Conservation (phyloP, 305 asterid genomes). For the Ajuga reptans region DNA sequence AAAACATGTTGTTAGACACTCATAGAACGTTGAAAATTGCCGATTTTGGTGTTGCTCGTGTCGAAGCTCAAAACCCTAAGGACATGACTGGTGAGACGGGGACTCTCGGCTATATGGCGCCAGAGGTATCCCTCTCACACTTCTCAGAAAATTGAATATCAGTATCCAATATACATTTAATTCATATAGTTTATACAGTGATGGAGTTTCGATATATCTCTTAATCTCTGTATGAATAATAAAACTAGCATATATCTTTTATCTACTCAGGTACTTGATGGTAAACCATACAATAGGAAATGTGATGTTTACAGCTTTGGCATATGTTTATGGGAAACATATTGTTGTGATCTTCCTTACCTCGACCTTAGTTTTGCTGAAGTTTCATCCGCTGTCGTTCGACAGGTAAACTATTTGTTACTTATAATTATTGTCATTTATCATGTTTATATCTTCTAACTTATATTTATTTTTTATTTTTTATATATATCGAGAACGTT, state of each 20-base stretch:
- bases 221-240: background rate
- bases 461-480: no score
- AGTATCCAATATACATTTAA: no score
- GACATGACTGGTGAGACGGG: slow-evolving; percentile 88
- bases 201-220: background rate
- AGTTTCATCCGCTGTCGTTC: slow-evolving; percentile 68
- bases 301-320: slow-evolving; percentile 88
- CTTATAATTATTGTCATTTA: background rate
- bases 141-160: background rate
- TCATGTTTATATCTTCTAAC: background rate
- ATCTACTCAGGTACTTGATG: slow-evolving; percentile 46
- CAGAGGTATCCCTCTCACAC: slow-evolving; percentile 43
- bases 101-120: slow-evolving; percentile 84
- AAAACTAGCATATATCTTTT: background rate
- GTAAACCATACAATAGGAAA: slow-evolving; percentile 68
- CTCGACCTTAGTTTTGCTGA: slow-evolving; percentile 63
- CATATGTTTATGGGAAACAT: slow-evolving; percentile 76
- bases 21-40: slow-evolving; percentile 51
- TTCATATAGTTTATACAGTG: no score
- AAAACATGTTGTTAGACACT: slow-evolving; percentile 60
- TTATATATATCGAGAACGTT: no score
- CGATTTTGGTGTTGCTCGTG: slow-evolving; percentile 80
- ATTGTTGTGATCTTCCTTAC: slow-evolving; percentile 72
- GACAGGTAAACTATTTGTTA: slow-evolving; percentile 36
- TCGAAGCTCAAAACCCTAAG: slow-evolving; percentile 64